These are phyloP conservation scores for Pythium myriotylum DNA, from an alignment of 352 stramenopile species.

Conservation along the genomic window DNA sequence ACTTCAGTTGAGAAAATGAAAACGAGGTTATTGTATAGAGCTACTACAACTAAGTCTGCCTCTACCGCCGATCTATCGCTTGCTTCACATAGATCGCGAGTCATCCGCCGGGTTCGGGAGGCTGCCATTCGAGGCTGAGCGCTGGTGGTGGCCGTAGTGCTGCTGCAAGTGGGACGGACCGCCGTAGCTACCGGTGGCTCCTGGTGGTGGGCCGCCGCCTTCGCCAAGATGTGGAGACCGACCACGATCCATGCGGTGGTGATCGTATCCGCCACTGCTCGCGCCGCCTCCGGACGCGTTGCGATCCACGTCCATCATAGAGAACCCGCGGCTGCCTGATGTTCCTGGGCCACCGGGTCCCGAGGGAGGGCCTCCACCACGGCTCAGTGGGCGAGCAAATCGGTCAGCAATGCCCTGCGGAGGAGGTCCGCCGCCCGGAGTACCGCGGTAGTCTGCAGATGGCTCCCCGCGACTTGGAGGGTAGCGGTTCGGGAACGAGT, in stretches of 20 bases:
- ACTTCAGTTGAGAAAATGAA: slow-evolving; percentile 23
- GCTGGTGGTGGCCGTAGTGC: slow-evolving; percentile 26
- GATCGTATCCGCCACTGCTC: slow-evolving; percentile 18
- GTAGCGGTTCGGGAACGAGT: slow-evolving; percentile 29
- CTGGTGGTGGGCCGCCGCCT: slow-evolving; percentile 1
- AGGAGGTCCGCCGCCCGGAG: slow-evolving; percentile 3
- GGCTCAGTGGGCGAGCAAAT: slow-evolving; percentile 22
- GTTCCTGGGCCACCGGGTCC: slow-evolving; percentile 7
- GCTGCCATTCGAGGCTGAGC: slow-evolving; percentile 21
- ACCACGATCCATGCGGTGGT: slow-evolving; percentile 27
- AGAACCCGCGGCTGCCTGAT: slow-evolving; percentile 41
- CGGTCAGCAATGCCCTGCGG: slow-evolving; percentile 15
- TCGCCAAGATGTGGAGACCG: slow-evolving; percentile 23
- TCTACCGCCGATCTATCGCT: neutral
- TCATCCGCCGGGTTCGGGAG: slow-evolving; percentile 27
- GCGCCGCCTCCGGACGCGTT: slow-evolving; percentile 26
- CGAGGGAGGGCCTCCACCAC: slow-evolving; percentile 9
- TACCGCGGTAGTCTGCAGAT: slow-evolving; percentile 7
- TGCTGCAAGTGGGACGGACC: slow-evolving; percentile 9
- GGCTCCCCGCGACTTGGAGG: slow-evolving; percentile 13
- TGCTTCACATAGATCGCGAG: neutral
- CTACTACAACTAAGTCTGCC: neutral
- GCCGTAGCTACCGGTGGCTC: slow-evolving; percentile 16
- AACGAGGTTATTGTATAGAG: neutral
- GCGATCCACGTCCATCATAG: slow-evolving; percentile 68